A percentile compares a stretch with the other conserved stretches of the same genome.
These are phyloP conservation scores for Choiromyces venosus DNA, from an alignment of 495 filamentous ascomycete genomes.

Conservation along the genomic window DNA sequence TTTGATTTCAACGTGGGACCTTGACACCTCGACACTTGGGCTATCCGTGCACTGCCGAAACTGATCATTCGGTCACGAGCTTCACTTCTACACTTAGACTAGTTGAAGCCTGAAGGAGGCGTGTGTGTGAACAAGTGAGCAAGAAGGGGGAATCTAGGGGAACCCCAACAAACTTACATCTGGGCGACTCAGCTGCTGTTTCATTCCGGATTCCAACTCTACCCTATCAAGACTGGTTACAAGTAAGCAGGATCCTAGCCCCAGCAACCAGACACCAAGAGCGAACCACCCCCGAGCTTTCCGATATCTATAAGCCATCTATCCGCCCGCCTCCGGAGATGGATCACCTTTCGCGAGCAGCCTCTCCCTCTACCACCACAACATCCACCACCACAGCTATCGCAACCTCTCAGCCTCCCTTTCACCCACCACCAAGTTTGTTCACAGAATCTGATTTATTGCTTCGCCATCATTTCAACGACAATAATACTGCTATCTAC, in stretches of 20 bases:
- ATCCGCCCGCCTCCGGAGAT: not conserved
- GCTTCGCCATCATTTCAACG: not conserved
- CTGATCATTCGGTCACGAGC: slow-evolving; percentile 3
- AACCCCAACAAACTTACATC: not conserved
- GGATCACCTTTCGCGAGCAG: not conserved
- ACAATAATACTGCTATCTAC: not conserved
- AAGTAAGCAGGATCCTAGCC: not conserved
- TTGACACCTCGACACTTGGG: not conserved
- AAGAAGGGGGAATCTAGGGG: not conserved
- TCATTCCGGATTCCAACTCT: not conserved
- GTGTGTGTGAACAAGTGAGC: not conserved
- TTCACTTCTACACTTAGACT: slow-evolving; percentile 1
- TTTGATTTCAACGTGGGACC: not conserved
- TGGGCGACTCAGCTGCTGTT: not conserved
- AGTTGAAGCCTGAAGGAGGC: not conserved
- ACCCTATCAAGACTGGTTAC: not conserved
- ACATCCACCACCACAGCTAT: not conserved
- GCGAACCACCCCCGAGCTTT: not conserved
- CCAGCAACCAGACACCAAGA: not conserved
- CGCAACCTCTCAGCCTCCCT: not conserved
- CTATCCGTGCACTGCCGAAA: not conserved
- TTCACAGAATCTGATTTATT: not conserved
- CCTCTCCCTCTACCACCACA: not conserved
- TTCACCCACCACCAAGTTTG: not conserved
- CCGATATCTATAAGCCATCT: not conserved